Evolutionary conservation across 345 rosid species (phyloP).

Genomic region (Bretschneidera sinensis): DNA sequence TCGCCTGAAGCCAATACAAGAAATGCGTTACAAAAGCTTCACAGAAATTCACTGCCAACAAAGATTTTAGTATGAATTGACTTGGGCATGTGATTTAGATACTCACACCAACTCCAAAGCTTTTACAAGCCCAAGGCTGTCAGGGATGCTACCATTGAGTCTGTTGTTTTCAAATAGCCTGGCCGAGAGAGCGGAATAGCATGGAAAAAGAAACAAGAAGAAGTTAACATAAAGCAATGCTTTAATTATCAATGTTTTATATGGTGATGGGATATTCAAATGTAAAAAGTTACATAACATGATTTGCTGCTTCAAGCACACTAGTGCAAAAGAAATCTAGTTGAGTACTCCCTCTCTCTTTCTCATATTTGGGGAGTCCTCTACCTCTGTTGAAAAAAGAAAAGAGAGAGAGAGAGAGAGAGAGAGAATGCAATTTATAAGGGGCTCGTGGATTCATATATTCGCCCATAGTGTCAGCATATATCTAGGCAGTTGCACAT

Average conservation of each 20-base stretch:
- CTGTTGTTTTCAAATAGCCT: conserved; percentile 78
- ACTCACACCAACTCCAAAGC: conserved; percentile 71
- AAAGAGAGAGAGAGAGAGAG: no score
- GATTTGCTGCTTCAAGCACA: no score
- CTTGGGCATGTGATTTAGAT: no score
- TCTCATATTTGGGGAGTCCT: no score
- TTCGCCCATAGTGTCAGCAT: neutral
- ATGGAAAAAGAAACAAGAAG: neutral
- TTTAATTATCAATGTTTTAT: neutral
- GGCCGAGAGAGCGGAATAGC: conserved; percentile 1
- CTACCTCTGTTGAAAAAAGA: no score
- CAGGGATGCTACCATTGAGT: conserved; percentile 54
- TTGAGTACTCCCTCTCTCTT: no score
- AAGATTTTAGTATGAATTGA: neutral
- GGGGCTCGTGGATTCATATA: neutral
- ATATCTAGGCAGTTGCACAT: no score
- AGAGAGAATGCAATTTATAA: no score
- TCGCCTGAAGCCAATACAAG: conserved; percentile 48
- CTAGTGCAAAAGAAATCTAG: no score
- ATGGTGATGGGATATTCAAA: neutral
- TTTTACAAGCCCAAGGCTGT: conserved; percentile 54
- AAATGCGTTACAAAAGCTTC: neutral
- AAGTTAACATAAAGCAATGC: neutral
- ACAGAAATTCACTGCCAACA: neutral
- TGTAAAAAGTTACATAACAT: neutral